phyloP scores from a whole-genome alignment of 2,329 filamentous ascomycete species.

The Ophiocordyceps unilateralis region DNA sequence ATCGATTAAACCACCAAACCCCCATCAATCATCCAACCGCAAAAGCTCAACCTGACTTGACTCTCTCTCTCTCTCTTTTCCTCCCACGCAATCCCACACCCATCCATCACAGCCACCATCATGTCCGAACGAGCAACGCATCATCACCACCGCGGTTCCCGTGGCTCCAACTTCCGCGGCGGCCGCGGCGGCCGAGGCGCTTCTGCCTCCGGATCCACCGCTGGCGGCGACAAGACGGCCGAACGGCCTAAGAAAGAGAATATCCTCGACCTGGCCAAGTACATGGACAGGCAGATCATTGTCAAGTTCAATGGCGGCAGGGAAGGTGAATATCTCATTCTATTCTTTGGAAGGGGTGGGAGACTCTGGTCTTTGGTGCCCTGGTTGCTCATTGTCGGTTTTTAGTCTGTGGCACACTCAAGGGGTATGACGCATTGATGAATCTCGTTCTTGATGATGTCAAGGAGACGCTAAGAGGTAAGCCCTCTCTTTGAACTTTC shows the following conservation, averaged over 20 bases:
- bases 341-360: too few relatives aligned
- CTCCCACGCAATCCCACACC: too few relatives aligned
- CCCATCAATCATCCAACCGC: too few relatives aligned
- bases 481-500: too few relatives aligned
- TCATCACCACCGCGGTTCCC: slow-evolving; percentile 24
- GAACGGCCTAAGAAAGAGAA: slow-evolving; percentile 96
- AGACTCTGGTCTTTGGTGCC: not conserved
- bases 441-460: slow-evolving; percentile 94
- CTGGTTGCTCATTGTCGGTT: too few relatives aligned
- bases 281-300: slow-evolving; percentile 88
- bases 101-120: too few relatives aligned
- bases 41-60: too few relatives aligned
- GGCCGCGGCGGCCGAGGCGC: slow-evolving; percentile 29
- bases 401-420: slow-evolving; percentile 47
- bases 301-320: slow-evolving; percentile 95
- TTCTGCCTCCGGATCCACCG: slow-evolving; percentile 19
- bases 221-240: slow-evolving; percentile 20
- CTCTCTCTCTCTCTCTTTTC: too few relatives aligned
- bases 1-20: too few relatives aligned
- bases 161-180: slow-evolving; percentile 21
- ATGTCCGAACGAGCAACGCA: slow-evolving; percentile 35
- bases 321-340: slow-evolving; percentile 45
- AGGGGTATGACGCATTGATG: slow-evolving; percentile 95
- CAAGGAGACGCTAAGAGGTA: slow-evolving; percentile 76
- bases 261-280: slow-evolving; percentile 86